Base-by-base conservation (phyloP, 495 filamentous ascomycete genomes). In the Cenococcum geophilum region DNA sequence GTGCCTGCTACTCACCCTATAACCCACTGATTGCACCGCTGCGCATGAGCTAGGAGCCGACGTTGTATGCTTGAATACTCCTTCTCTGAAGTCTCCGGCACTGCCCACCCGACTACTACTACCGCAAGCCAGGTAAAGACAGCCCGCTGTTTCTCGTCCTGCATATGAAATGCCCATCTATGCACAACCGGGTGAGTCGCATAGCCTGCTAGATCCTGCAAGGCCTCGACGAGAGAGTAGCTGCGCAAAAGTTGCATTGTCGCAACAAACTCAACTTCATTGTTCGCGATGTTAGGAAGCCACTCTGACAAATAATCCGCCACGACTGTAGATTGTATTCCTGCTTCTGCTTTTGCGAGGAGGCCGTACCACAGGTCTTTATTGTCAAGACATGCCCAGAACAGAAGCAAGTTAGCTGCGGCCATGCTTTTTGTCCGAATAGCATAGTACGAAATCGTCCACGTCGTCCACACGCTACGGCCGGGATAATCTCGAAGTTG, bases 341-440 rank as follows among this genome's bases (percentile, higher is more conserved):
- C 40, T 49, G 59, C 52, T 56, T 1, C 42, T 27, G 55, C 34
- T 32, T 32, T 2, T n/a, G n/a, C n/a, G 27, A 32, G 27, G 6
- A 32, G 2, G 3, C 27, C 2, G 6, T 32, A 59, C 57, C 49
- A 56, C 4, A 59, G 12, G 5, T 58, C 40, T 20, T 56, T 25
- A 12, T 35, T 59, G 27, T 59, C 57, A 56, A 59, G 53, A 23
- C 22, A 56, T 4, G 57, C 57, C 57, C 57, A 59, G 4, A 59
- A 27, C 5, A 36, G n/a, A 21, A 59, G 57, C 1, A 59, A 23
- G 6, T 59, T 49, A 1, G 57, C 57, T 51, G 57, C 40, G 5
- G 6, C 1, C 22, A 1, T 12, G 27, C 55, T 54, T 20, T 54
- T 42, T 4, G 21, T 9, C 5, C 36, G 22, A 3, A 59, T 32